Evolutionary conservation across 2,329 filamentous ascomycete genomes (phyloP), one percentile per base, ranked within the genome.

Genomic region (Hypoxylon sp.): DNA sequence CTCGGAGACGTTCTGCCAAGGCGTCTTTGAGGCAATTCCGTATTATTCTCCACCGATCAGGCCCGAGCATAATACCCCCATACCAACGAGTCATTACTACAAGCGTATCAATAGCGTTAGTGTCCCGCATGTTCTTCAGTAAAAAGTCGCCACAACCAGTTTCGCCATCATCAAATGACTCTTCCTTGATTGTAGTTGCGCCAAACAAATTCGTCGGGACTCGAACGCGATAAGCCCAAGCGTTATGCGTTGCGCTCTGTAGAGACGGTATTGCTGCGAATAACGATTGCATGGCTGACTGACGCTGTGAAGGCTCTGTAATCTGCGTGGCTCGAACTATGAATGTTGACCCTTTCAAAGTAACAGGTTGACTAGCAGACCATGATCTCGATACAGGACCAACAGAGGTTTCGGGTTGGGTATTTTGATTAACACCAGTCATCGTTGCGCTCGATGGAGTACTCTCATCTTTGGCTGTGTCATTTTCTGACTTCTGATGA

Each of bases 21-120:
- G 86, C 86, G 50, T 87, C 84, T 35, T 84, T 83, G 52, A 87
- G 82, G 46, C 85, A 86, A 65, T 85, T 84, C 2, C 85, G 83
- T 86, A 90, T 90, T 65, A 90, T 82, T 11, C 87, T 82, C 87
- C 87, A 91, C 17, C 88, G 83, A 72, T 90, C 88, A 0, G 86
- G 84, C 0, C 88, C 88, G 2, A 91, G 82, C 82, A 90, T 84
- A 9, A 87, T 79, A 6, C 88, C 88, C 19, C 88, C 88, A 67
- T 86, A 91, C 88, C 88, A 91, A 37, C 88, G 81, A 14, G 86
- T 87, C 72, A 90, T 82, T 5, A 91, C 86, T 13, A 90, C 84
- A 1, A 90, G 74, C 0, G 84, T 85, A 70, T 88, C 84, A 11
- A 83, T 81, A 3, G 85, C 78, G 52, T 84, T 80, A 4, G 83